Base-by-base conservation (phyloP, 352 stramenopile genomes). In the Phytopythium cucurbitacearum region DNA sequence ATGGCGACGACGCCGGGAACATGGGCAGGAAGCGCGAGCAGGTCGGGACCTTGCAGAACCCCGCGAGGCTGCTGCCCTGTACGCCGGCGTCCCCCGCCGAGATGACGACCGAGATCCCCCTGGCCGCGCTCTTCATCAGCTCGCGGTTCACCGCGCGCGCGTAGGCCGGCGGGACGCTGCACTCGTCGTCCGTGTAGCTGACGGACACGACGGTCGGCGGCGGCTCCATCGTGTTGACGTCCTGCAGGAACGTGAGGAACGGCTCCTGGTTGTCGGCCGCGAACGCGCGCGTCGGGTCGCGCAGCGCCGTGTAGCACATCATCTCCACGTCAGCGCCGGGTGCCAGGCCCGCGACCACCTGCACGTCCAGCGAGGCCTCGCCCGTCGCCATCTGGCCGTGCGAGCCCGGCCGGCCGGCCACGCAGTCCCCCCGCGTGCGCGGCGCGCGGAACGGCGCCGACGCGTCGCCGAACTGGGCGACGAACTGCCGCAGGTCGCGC, bases 151-250 rank as follows among this genome's bases (percentile, higher is more conserved):
- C 73, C 1, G 78, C 73, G 33, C 66, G 59, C 0, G 73, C 73
- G 56, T 92, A 92, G 9, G 53, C 62, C 4, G 37, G 32, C 0
- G 82, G 77, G 11, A 90, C 56, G 28, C 76, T 80, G 57, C 79
- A 89, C 59, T 92, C 82, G 44, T 92, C 82, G 58, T 92, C 82
- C 10, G 82, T 85, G 67, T 92, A 92, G 58, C 82, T 92, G 56
- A 92, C 80, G 13, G 79, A 90, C 6, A 92, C 76, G 33, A 90
- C 82, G 4, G 71, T 56, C 4, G 82, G 82, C 28, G 71, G 56
- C 3, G 76, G 67, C 0, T 84, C 61, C 64, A 88, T 79, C n/a
- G 67, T 69, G 50, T 90, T 92, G 7, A 90, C 59, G 13, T 83
- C 73, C 45, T 83, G 77, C 36, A 92, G 57, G 53, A 92, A 92